Evolutionary conservation across 257 asterid species (phyloP), one percentile per base, ranked within the genome.

Genomic region (Prunella vulgaris): DNA sequence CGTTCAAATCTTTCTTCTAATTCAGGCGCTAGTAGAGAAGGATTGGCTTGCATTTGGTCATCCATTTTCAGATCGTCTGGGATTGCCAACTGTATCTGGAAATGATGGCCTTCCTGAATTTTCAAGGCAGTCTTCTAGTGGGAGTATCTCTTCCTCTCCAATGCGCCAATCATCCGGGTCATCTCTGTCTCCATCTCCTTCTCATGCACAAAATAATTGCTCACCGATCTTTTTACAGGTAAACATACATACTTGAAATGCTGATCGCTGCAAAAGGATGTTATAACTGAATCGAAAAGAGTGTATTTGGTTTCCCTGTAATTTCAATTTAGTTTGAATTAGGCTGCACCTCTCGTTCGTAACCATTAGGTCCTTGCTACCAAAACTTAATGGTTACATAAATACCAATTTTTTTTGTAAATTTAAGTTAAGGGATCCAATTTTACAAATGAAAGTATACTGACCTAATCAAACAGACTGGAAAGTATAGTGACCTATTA

Each of bases 21-120:
- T 78, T 56, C 84, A 93, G 98, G 99, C 91, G 22, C 95, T 93
- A 64, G 79, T 93, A 60, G 99, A 93, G 77, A 93, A 93, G 74
- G 99, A 93, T 75, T 93, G 99, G 99, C 92, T 93, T 69, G 96
- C 99, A 46, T 93, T 93, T 87, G 99, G 99, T 72, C 99, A 93
- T 86, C 99, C 99, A 59, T 93, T 93, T 81, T 87, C 99, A 40
- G 99, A 90, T 77, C 99, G 99, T 76, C 67, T 78, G 48, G 99
- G 97, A 66, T 71, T 85, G 68, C 96, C 99, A 66, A 82, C 89
- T 66, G 74, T 85, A 66, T 81, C 92, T 71, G 98, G 90, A 78
- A 84, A 82, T 75, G 90, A 88, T 48, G 64, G 79, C 81, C 52
- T 78, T 71, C 86, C 95, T 22, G 97, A 90, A 71, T 87, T 90